Evolutionary conservation across 1,284 basidiomycete genomes (phyloP).

Genomic region (Mixia osmundae): DNA sequence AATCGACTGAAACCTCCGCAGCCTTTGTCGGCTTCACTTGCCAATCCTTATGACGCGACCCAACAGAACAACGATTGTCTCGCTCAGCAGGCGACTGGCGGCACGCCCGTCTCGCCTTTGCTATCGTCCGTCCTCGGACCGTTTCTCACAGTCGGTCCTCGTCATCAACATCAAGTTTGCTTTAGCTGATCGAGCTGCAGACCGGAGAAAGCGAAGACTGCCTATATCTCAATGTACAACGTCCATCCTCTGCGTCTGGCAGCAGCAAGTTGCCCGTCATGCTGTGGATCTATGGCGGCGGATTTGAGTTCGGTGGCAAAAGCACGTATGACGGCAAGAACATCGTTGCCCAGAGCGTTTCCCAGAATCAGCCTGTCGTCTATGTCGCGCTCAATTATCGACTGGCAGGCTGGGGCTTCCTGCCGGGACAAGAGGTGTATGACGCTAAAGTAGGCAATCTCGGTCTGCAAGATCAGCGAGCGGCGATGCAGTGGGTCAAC

Average conservation of each 20-base stretch:
- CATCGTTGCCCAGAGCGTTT: too few species aligned
- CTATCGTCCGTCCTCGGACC: too few species aligned
- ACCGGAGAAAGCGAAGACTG: background rate
- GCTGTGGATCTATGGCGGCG: slow-evolving; percentile 9
- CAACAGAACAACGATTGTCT: too few species aligned
- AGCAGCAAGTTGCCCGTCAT: slow-evolving; percentile 5
- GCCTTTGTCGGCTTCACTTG: too few species aligned
- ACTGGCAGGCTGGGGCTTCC: slow-evolving; percentile 1
- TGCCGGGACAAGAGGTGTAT: background rate
- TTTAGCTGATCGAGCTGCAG: background rate
- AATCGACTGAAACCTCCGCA: too few species aligned
- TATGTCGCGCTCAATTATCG: slow-evolving; percentile 1
- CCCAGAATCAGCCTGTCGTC: background rate
- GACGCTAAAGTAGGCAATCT: background rate
- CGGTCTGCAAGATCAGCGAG: slow-evolving; percentile 2
- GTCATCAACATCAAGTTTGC: too few species aligned
- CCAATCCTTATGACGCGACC: too few species aligned
- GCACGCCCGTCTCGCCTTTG: too few species aligned
- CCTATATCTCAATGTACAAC: slow-evolving; percentile 6
- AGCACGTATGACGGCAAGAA: too few species aligned
- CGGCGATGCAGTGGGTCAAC: slow-evolving; percentile 3
- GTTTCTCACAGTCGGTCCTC: too few species aligned
- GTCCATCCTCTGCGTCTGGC: slow-evolving; percentile 8
- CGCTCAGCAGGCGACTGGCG: too few species aligned
- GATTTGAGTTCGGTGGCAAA: too few species aligned